Conservation (phyloP, 768 basidiomycete species). For the Rubroboletus pulcherrimus region DNA sequence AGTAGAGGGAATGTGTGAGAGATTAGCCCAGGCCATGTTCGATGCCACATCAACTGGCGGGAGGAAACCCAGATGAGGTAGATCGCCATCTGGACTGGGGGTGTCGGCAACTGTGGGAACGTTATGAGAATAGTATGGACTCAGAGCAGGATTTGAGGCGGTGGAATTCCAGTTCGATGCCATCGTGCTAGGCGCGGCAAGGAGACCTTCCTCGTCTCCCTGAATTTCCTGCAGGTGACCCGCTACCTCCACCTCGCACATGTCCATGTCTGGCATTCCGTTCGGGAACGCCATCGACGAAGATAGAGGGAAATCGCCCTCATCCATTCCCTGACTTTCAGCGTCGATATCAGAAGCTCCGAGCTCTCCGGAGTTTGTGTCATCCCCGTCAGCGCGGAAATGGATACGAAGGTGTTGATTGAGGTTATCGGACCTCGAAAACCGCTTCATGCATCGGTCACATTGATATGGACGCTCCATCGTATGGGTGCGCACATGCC, state of each 20-base stretch:
- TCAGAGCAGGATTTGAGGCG: conserved; percentile 16
- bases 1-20: conserved; percentile 13
- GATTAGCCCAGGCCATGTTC: conserved; percentile 24
- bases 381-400: conserved; percentile 32
- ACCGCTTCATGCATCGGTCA: conserved; percentile 69
- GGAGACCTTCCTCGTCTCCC: conserved; percentile 56
- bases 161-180: conserved; percentile 12
- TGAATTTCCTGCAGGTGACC: conserved; percentile 53
- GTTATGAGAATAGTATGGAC: conserved; percentile 23
- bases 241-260: conserved; percentile 59
- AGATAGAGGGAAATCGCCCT: conserved; percentile 23
- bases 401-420: conserved; percentile 86
- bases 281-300: conserved; percentile 28
- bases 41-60: conserved; percentile 19
- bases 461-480: conserved; percentile 84
- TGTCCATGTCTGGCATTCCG: conserved; percentile 43
- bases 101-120: conserved; percentile 15
- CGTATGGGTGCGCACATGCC: conserved; percentile 86
- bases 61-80: conserved; percentile 20
- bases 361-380: conserved; percentile 25
- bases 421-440: conserved; percentile 87
- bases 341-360: conserved; percentile 26
- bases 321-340: conserved; percentile 38
- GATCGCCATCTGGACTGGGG: conserved; percentile 16
- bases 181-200: conserved; percentile 31